A percentile compares a stretch with the other conserved stretches of the same genome.
These are phyloP conservation scores for Hanseniaspora nectarophila DNA, from an alignment of 805 yeast genomes.

Conservation along the genomic window DNA sequence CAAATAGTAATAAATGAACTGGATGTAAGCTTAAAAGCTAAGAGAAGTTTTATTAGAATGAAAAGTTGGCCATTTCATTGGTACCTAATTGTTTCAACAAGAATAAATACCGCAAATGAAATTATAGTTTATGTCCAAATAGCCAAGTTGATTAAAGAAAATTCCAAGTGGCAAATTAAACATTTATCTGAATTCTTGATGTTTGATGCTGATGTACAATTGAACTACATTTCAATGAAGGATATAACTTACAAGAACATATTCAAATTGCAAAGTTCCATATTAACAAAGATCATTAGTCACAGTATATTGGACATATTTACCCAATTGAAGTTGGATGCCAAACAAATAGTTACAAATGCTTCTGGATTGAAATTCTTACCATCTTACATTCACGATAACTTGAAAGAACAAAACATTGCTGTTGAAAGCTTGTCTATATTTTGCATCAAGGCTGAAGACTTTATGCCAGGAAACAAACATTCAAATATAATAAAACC, in stretches of 20 bases:
- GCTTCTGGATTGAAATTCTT: not conserved
- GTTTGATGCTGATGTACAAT: slow-evolving; percentile 18
- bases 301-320: slow-evolving; percentile 30
- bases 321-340: slow-evolving; percentile 21
- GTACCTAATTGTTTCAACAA: slow-evolving; percentile 26
- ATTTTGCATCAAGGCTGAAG: slow-evolving; percentile 10
- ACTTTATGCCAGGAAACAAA: not conserved
- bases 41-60: slow-evolving; percentile 26
- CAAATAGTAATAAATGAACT: slow-evolving; percentile 1
- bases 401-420: slow-evolving; percentile 19
- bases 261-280: slow-evolving; percentile 24
- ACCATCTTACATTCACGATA: slow-evolving; percentile 14
- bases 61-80: slow-evolving; percentile 30
- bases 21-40: slow-evolving; percentile 17
- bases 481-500: not conserved
- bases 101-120: slow-evolving; percentile 26
- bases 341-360: not conserved
- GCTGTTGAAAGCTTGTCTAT: not conserved
- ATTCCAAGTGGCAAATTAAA: slow-evolving; percentile 27
- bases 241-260: slow-evolving; percentile 28
- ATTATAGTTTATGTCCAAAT: slow-evolving; percentile 27
- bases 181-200: slow-evolving; percentile 19
- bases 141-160: slow-evolving; percentile 26
- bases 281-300: slow-evolving; percentile 27
- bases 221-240: slow-evolving; percentile 19